Conservation (phyloP, 2,329 filamentous ascomycete species). For the Pseudogymnoascus sp. region DNA sequence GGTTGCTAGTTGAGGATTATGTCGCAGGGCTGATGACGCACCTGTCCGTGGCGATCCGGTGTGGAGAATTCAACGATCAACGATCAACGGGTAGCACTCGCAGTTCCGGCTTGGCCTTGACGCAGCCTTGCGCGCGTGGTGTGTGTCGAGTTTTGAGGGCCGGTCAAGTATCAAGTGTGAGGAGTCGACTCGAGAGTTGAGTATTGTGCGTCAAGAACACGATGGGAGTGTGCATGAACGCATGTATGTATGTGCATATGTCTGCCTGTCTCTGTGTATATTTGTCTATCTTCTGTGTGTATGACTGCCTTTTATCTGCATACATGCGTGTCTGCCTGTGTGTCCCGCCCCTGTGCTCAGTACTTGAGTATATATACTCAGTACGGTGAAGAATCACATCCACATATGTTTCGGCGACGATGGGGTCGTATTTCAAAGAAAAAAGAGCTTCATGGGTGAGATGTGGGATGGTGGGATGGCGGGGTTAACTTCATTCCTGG, state of each 20-base stretch:
- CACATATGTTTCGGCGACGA: not conserved
- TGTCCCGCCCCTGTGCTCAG: not conserved
- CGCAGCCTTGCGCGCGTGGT: not conserved
- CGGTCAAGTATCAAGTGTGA: not conserved
- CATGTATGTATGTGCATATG: not conserved
- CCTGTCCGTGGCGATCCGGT: slow-evolving; percentile 1
- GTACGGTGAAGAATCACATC: not conserved
- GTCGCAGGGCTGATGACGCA: slow-evolving; percentile 5
- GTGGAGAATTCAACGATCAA: not conserved
- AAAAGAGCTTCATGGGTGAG: not conserved
- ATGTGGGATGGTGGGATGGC: not conserved
- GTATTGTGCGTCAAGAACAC: not conserved
- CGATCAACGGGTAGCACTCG: not conserved
- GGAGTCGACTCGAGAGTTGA: not conserved
- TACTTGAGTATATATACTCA: not conserved
- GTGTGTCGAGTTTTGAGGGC: not conserved
- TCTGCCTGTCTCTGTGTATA: not conserved
- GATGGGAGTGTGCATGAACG: not conserved
- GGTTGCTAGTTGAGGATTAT: not conserved
- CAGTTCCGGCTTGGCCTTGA: not conserved
- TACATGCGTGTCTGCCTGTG: not conserved
- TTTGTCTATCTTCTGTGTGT: not conserved
- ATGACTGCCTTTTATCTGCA: not conserved
- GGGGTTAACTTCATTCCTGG: not conserved
- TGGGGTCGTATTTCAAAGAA: not conserved